Base-by-base conservation (phyloP, 2,329 filamentous ascomycete genomes). In the Fusarium globosum region DNA sequence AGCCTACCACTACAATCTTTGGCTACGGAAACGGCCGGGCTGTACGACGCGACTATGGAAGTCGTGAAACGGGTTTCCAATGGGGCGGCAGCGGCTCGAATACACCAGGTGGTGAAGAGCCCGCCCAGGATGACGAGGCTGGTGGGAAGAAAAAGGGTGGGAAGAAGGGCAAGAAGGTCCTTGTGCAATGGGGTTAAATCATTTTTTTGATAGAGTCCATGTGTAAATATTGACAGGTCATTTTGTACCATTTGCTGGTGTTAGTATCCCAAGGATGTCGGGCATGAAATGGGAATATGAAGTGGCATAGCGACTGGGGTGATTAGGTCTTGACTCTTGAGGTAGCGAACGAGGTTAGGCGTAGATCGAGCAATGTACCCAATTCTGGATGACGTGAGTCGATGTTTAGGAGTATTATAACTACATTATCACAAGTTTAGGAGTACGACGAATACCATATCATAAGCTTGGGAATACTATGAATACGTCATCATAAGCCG, bases 1-100 rank as follows among this genome's bases (percentile, higher is more conserved):
- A 91, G 77, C 88, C 89, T 7, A 85, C 85, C 46, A 90, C 88
- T 4, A 90, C 88, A 1, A 89, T 91, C 49, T 90, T 91, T 61
- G 89, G 89, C 6, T 91, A 91, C 74, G 89, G 89, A 4, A 81
- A 83, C 9, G 83, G 89, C 8, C 80, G 83, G 8, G 81, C 85
- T 38, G 89, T 92, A 21, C 84, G 88, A 52, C 81, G 90, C 46
- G 89, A 91, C 75, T 82, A 85, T 43, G 86, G 85, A 14, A 76
- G 78, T 11, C 81, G 83, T 39, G 83, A 86, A 21, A 88, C 87
- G 0, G 86, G 85, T 4, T 90, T 90, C 74, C 84, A 84, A 38
- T 90, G 88, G 88, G 86, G 86, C 2, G 75, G 73, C 10, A 71
- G 65, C 8, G 59, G 76, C 21, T 68, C 78, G 1, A 67, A 65